These are phyloP conservation scores for Theobroma cacao DNA, from an alignment of 345 rosid species.

Conservation along the genomic window DNA sequence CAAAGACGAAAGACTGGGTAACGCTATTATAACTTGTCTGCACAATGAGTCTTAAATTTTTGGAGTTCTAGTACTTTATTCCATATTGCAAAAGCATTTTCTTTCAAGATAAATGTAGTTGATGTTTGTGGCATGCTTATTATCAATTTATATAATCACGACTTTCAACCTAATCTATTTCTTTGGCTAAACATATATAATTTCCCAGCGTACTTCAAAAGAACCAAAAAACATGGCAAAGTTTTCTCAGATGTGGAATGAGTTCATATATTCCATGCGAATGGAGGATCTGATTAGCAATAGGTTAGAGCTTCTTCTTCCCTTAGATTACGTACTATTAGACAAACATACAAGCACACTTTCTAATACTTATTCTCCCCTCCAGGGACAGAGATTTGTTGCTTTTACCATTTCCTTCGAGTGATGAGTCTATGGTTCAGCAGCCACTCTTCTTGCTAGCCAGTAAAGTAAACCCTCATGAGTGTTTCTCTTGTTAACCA, in stretches of 20 bases:
- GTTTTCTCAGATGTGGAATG: conserved; percentile 86
- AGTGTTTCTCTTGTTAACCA: conserved; percentile 8
- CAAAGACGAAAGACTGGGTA: not conserved
- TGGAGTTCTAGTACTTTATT: conserved; percentile 7
- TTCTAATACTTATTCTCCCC: conserved; percentile 18
- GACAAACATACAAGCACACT: not conserved
- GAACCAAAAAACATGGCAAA: conserved; percentile 50
- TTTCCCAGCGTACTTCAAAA: conserved; percentile 50
- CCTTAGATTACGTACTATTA: conserved; percentile 11
- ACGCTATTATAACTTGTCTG: not conserved
- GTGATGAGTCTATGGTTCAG: conserved; percentile 57
- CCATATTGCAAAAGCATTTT: not conserved
- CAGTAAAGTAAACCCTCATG: conserved; percentile 63
- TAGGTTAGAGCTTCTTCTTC: conserved; percentile 44
- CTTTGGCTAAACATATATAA: conserved; percentile 19
- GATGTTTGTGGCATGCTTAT: not conserved
- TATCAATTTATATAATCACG: not conserved
- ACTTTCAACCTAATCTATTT: not conserved
- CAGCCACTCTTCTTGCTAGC: conserved; percentile 99
- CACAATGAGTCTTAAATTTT: not conserved
- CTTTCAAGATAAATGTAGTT: not conserved
- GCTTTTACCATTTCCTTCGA: conserved; percentile 70
- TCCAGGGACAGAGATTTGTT: conserved; percentile 81
- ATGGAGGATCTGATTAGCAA: conserved; percentile 86
- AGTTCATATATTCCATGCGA: conserved; percentile 81